Evolutionary conservation across 2,329 filamentous ascomycete species (phyloP).

Genomic region (Paecilomyces sp.): DNA sequence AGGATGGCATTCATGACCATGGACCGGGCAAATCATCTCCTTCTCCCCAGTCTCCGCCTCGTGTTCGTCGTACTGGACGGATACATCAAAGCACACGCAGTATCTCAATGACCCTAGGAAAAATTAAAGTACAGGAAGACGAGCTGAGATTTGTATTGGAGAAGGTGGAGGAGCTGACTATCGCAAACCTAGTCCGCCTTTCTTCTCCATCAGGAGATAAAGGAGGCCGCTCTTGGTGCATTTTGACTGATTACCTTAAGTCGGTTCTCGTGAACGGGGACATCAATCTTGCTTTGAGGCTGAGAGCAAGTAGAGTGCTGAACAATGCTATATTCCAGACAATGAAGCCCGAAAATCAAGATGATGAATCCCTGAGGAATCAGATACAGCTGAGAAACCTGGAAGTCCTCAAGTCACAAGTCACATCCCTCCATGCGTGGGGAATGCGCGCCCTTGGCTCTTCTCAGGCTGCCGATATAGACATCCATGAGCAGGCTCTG

Average conservation of each 20-base stretch:
- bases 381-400: conserved; percentile 67
- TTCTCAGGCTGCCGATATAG: conserved; percentile 59
- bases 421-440: conserved; percentile 51
- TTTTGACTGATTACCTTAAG: conserved; percentile 53
- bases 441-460: conserved; percentile 50
- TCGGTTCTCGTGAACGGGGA: conserved; percentile 34
- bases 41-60: conserved; percentile 14
- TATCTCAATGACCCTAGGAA: conserved; percentile 34
- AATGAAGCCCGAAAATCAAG: conserved; percentile 30
- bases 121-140: conserved; percentile 35
- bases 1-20: conserved; percentile 38
- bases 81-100: conserved; percentile 32
- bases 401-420: conserved; percentile 55
- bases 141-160: conserved; percentile 54
- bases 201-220: conserved; percentile 54
- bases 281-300: conserved; percentile 31
- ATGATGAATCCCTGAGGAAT: conserved; percentile 43
- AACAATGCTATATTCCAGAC: conserved; percentile 37
- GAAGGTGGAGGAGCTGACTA: conserved; percentile 65
- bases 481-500: conserved; percentile 72
- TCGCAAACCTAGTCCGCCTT: conserved; percentile 68
- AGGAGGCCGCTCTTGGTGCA: conserved; percentile 65
- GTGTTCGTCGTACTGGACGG: conserved; percentile 17
- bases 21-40: conserved; percentile 50
- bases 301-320: conserved; percentile 57